A percentile compares a stretch with the other conserved stretches of the same genome.
These are phyloP conservation scores for Arabis hirsuta DNA, from an alignment of 345 rosid genomes.

Conservation along the genomic window DNA sequence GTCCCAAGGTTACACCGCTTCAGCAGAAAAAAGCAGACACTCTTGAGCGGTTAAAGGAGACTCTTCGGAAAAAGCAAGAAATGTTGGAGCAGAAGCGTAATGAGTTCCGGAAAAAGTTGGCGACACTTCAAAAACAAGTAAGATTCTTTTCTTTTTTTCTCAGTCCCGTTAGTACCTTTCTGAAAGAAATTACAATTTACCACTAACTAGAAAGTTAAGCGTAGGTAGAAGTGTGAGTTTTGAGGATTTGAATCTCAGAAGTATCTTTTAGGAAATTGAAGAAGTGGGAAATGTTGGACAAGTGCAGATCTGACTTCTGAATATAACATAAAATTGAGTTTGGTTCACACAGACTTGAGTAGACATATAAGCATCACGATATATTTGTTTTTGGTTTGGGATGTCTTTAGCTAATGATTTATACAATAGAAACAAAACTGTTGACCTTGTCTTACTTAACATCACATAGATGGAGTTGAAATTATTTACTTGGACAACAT, in stretches of 20 bases:
- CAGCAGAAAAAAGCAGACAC: slow-evolving; percentile 77
- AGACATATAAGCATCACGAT: background rate
- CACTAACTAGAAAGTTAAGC: slow-evolving; percentile 26
- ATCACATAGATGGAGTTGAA: slow-evolving; percentile 19
- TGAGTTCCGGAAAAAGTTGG: slow-evolving; percentile 74
- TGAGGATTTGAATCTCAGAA: slow-evolving; percentile 11
- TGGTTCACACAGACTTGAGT: slow-evolving; percentile 6
- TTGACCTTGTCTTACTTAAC: background rate
- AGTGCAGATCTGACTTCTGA: slow-evolving; percentile 11
- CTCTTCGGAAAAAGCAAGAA: slow-evolving; percentile 88
- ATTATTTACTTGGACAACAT: slow-evolving; percentile 5
- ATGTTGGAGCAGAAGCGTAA: slow-evolving; percentile 85
- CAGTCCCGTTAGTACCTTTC: background rate
- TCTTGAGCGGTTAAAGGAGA: slow-evolving; percentile 83
- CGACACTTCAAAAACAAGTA: slow-evolving; percentile 76
- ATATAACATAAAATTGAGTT: background rate
- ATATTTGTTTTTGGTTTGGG: background rate
- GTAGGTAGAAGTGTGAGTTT: slow-evolving; percentile 6
- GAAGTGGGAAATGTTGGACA: slow-evolving; percentile 15
- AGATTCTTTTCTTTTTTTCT: background rate
- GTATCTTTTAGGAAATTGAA: slow-evolving; percentile 6
- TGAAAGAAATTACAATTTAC: background rate
- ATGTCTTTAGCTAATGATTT: slow-evolving; percentile 27
- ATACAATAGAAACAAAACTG: slow-evolving; percentile 20
- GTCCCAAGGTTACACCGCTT: slow-evolving; percentile 61